Conservation (phyloP, 164 flowering plant species). For the Hamamelis virginiana region DNA sequence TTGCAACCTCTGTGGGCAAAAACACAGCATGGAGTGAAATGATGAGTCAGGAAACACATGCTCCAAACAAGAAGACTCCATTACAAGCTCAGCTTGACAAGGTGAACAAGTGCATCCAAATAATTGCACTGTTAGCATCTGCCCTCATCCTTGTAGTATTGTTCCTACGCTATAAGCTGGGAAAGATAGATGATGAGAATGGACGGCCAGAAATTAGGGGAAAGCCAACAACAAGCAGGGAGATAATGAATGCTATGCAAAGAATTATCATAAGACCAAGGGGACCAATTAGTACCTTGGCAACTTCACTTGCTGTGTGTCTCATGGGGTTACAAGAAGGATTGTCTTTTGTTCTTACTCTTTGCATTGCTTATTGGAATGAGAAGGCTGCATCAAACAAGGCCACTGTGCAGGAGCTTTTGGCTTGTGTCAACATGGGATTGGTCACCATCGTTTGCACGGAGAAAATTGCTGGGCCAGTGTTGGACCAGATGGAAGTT, state of each 20-base stretch:
- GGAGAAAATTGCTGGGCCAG: constrained; percentile 17
- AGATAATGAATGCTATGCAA: constrained; percentile 15
- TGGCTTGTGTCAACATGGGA: constrained; percentile 20
- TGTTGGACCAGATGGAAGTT: constrained; percentile 13
- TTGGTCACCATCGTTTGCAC: constrained; percentile 16
- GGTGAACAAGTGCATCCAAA: neutral
- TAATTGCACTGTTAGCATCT: neutral
- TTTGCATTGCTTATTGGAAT: constrained; percentile 17
- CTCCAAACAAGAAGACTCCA: neutral
- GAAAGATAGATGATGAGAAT: too few relatives aligned
- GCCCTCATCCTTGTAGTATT: constrained; percentile 8
- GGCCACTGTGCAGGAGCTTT: constrained; percentile 8
- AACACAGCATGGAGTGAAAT: neutral
- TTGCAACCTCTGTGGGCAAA: constrained; percentile 6
- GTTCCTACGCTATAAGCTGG: constrained; percentile 12
- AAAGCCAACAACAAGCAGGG: neutral
- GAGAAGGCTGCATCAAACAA: neutral
- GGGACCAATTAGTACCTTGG: constrained; percentile 13
- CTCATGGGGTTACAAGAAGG: constrained; percentile 24
- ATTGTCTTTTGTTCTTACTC: constrained; percentile 19
- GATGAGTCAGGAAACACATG: neutral
- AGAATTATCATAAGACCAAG: constrained; percentile 14
- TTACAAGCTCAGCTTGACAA: constrained; percentile 10
- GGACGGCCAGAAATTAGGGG: too few relatives aligned
- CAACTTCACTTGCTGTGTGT: constrained; percentile 4